phyloP scores from a whole-genome alignment of 768 basidiomycete species.

The Astraeus odoratus region DNA sequence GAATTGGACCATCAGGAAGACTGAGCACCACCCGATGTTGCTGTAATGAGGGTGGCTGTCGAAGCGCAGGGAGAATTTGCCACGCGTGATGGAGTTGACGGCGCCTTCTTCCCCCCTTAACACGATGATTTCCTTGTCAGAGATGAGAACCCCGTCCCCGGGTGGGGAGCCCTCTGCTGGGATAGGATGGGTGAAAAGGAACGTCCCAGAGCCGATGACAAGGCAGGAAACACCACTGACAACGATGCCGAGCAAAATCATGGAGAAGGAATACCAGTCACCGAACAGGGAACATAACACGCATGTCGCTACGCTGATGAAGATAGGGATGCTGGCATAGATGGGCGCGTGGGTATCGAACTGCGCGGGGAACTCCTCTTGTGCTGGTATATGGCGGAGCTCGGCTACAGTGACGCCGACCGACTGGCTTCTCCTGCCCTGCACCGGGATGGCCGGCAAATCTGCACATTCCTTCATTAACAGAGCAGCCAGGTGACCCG shows the following conservation, averaged over 20 bases:
- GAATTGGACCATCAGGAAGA: conserved; percentile 24
- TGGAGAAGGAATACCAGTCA: conserved; percentile 25
- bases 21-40: conserved; percentile 18
- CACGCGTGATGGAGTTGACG: not conserved
- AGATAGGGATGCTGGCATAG: conserved; percentile 11
- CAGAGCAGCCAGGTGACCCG: conserved; percentile 15
- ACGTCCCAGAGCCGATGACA: conserved; percentile 17
- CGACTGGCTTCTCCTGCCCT: conserved; percentile 5
- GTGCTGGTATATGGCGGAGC: conserved; percentile 4
- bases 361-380: not conserved
- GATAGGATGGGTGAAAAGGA: conserved; percentile 1
- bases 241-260: conserved; percentile 25
- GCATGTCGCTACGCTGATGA: conserved; percentile 10
- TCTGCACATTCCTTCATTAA: conserved; percentile 9
- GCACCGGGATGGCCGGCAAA: not conserved
- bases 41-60: conserved; percentile 1
- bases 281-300: conserved; percentile 7
- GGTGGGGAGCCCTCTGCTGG: conserved; percentile 8
- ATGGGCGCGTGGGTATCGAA: not conserved
- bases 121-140: not conserved
- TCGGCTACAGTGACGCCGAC: conserved; percentile 13
- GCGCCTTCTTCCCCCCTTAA: conserved; percentile 15
- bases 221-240: conserved; percentile 23
- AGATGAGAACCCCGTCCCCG: conserved; percentile 15
- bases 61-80: not conserved